Evolutionary conservation across 345 rosid species (phyloP).

Genomic region (Acer yangbiense): DNA sequence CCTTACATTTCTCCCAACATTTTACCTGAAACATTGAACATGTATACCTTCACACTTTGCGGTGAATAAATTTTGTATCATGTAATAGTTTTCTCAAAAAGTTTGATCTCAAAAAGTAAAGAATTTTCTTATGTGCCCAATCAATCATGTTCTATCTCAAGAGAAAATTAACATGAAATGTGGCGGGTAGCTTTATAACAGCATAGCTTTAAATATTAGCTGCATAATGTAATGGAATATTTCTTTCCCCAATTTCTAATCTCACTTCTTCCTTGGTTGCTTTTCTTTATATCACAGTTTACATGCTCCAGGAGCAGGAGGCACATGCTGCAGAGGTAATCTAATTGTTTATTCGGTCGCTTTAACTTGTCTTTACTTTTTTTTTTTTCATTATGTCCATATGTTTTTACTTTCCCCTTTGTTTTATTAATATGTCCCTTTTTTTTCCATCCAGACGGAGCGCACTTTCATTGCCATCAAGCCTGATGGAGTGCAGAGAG

Average conservation of each 20-base stretch:
- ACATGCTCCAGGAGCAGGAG: constrained; percentile 88
- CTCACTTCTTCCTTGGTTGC: constrained; percentile 15
- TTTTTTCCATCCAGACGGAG: constrained; percentile 57
- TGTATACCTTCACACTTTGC: constrained; percentile 3
- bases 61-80: neutral
- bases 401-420: neutral
- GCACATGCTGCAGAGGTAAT: constrained; percentile 89
- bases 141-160: constrained; percentile 3
- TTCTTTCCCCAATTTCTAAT: neutral
- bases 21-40: neutral
- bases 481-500: constrained; percentile 98
- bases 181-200: neutral
- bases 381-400: neutral
- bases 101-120: neutral
- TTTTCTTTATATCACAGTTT: constrained; percentile 45
- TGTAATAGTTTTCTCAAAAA: neutral
- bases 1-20: constrained; percentile 22
- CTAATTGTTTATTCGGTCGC: neutral
- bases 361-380: neutral
- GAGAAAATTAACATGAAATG: neutral
- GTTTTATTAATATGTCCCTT: neutral
- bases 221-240: neutral
- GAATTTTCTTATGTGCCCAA: neutral
- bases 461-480: constrained; percentile 98
- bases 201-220: neutral